Conservation (phyloP, 169 alveolate species). For the Cryptosporidium baileyi region DNA sequence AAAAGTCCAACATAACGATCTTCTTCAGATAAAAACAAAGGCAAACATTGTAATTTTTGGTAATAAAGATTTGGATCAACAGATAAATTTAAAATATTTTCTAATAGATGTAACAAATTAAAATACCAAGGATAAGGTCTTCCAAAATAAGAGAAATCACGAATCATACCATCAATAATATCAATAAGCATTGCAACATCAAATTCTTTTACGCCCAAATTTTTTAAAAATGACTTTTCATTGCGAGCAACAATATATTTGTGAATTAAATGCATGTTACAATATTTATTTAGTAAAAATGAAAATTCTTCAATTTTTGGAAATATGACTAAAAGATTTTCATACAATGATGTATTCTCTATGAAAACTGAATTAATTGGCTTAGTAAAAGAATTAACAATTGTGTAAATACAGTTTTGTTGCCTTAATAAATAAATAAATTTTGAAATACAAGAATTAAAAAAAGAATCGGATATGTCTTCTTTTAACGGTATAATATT, state of each 20-base stretch:
- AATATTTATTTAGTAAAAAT: conserved; percentile 13
- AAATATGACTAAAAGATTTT: neutral
- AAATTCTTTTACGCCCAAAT: conserved; percentile 18
- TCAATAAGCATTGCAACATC: conserved; percentile 7
- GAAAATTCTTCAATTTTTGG: conserved; percentile 44
- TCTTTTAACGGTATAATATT: neutral
- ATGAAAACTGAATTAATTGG: conserved; percentile 19
- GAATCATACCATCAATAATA: conserved; percentile 17
- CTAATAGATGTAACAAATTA: neutral
- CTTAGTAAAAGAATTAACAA: neutral
- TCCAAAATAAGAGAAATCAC: conserved; percentile 52
- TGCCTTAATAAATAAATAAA: neutral
- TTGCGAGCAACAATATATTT: neutral
- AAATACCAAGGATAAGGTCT: conserved; percentile 33
- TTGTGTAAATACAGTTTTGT: conserved; percentile 16
- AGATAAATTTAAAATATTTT: neutral
- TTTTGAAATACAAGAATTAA: neutral
- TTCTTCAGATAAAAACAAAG: conserved; percentile 31
- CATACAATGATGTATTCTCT: neutral
- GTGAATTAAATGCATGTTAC: neutral
- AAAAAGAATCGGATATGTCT: conserved; percentile 8
- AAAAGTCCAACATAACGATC: conserved; percentile 5
- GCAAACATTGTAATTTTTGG: neutral
- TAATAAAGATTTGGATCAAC: neutral
- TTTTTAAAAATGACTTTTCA: neutral